Percentiles rank a stretch among this genome's conserved stretches.
Evolutionary conservation across 495 filamentous ascomycete genomes (phyloP).

Genomic region (Extremus antarcticus): DNA sequence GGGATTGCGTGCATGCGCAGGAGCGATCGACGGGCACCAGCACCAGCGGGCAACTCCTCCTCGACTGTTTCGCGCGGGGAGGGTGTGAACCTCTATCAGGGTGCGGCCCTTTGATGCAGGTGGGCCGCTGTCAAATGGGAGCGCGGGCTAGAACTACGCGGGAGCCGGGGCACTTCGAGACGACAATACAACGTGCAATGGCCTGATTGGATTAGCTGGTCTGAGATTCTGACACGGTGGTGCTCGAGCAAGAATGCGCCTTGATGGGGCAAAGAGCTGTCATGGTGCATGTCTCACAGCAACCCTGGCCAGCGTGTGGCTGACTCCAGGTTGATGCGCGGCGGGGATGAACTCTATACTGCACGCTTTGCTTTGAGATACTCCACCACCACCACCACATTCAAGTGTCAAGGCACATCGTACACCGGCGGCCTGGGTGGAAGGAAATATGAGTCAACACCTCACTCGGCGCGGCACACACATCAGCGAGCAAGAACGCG

Average conservation of each 20-base stretch:
- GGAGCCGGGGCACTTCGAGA: not conserved
- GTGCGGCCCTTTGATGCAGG: too few species aligned
- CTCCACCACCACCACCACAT: not conserved
- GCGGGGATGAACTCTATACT: too few species aligned
- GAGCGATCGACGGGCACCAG: not conserved
- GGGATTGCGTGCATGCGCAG: too few species aligned
- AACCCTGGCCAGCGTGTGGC: too few species aligned
- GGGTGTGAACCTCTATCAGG: too few species aligned
- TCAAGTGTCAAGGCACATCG: not conserved
- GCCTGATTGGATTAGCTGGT: not conserved
- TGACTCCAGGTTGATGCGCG: too few species aligned
- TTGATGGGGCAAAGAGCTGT: not conserved
- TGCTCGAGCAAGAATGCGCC: not conserved
- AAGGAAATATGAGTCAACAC: too few species aligned
- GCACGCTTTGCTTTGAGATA: too few species aligned
- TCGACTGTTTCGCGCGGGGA: conserved; percentile 5
- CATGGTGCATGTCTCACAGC: not conserved
- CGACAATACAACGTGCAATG: not conserved
- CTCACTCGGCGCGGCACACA: too few species aligned
- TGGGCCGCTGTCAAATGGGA: not conserved
- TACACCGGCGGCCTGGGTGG: not conserved
- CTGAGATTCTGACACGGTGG: not conserved
- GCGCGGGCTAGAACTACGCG: conserved; percentile 1
- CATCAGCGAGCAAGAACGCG: too few species aligned
- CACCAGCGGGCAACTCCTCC: too few species aligned